These are phyloP conservation scores for Stagonosporopsis tanaceti DNA, from an alignment of 2,329 filamentous ascomycete genomes.

Conservation along the genomic window DNA sequence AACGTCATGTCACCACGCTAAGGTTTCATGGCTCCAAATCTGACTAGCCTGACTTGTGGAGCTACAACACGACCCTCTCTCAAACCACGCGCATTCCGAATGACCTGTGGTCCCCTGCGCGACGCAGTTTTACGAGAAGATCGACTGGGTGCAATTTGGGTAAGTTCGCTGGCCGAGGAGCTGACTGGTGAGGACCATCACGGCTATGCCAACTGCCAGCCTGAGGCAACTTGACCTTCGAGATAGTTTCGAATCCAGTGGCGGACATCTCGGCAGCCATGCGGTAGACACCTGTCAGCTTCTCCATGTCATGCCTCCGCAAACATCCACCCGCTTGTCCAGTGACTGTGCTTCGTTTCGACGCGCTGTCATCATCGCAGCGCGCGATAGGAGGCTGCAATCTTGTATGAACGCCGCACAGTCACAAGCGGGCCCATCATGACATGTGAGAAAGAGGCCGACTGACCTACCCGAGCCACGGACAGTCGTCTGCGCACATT, in stretches of 20 bases:
- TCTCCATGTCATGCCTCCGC: not conserved
- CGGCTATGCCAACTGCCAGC: not conserved
- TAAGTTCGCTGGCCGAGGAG: slow-evolving; percentile 4
- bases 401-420: not conserved
- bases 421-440: not conserved
- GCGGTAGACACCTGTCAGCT: slow-evolving; percentile 7
- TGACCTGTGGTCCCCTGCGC: slow-evolving; percentile 16
- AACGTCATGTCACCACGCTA: slow-evolving; percentile 16
- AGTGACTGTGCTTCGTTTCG: not conserved
- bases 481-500: not conserved
- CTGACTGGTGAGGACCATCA: not conserved
- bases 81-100: slow-evolving; percentile 19
- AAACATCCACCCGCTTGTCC: not conserved
- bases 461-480: not conserved
- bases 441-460: not conserved
- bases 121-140: slow-evolving; percentile 14
- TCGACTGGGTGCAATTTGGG: slow-evolving; percentile 8
- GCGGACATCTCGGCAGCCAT: slow-evolving; percentile 14
- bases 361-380: not conserved
- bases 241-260: slow-evolving; percentile 13
- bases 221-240: slow-evolving; percentile 10
- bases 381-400: not conserved
- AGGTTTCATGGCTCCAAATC: slow-evolving; percentile 10
- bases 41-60: not conserved
- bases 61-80: slow-evolving; percentile 18